Evolutionary conservation across 257 asterid genomes (phyloP).

Genomic region (Oldenlandia corymbosa): DNA sequence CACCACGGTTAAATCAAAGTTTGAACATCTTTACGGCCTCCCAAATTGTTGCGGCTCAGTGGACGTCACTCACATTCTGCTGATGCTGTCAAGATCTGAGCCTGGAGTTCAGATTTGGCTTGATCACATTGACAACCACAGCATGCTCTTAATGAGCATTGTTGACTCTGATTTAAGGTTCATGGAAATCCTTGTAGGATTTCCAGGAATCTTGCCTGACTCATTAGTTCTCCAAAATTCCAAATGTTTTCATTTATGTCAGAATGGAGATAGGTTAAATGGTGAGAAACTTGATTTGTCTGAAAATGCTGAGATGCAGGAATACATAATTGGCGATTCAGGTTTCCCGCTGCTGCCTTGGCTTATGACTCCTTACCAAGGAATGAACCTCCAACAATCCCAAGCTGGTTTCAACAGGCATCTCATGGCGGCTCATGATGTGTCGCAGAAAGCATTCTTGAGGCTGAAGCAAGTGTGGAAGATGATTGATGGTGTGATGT

Average conservation of each 20-base stretch:
- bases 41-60: constrained; percentile 90
- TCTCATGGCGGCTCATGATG: constrained; percentile 36
- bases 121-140: constrained; percentile 50
- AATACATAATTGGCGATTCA: constrained; percentile 62
- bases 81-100: constrained; percentile 66
- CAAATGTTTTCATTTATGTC: constrained; percentile 43
- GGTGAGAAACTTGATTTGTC: constrained; percentile 28
- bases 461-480: constrained; percentile 74
- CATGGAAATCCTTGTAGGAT: constrained; percentile 61
- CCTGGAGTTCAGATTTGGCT: constrained; percentile 53
- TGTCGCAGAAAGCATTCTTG: constrained; percentile 54
- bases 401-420: constrained; percentile 49
- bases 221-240: constrained; percentile 49
- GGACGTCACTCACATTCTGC: constrained; percentile 60
- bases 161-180: constrained; percentile 68
- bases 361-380: constrained; percentile 77
- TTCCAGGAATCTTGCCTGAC: constrained; percentile 78
- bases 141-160: constrained; percentile 73
- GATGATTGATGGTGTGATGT: constrained; percentile 70
- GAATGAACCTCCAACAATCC: constrained; percentile 30
- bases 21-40: constrained; percentile 60
- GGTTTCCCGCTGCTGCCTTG: constrained; percentile 70
- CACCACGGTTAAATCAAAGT: constrained; percentile 39
- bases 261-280: constrained; percentile 50
- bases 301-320: constrained; percentile 38